Evolutionary conservation across 768 basidiomycete species (phyloP).

Genomic region (Pholiota molesta): DNA sequence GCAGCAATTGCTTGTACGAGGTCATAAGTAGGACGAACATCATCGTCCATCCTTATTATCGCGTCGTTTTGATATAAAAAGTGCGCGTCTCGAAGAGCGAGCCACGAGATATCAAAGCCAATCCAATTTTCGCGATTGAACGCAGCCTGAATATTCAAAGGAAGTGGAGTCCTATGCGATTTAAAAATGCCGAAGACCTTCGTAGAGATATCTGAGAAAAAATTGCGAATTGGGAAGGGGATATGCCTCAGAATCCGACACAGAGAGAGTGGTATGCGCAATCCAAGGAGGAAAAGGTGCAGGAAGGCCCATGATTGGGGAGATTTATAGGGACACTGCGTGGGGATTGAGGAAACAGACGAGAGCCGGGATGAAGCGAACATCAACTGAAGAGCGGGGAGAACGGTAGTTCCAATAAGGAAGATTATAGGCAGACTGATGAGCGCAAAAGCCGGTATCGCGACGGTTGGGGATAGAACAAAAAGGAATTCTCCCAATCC

Average conservation of each 20-base stretch:
- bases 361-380: not conserved
- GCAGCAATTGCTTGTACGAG: not conserved
- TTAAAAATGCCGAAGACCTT: not conserved
- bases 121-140: not conserved
- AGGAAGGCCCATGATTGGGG: conserved; percentile 8
- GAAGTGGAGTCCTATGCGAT: not conserved
- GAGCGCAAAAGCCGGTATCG: not conserved
- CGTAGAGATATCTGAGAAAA: not conserved
- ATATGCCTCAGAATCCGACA: not conserved
- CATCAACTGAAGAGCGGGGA: not conserved
- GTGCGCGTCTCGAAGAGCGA: not conserved
- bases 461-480: not conserved
- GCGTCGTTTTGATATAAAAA: not conserved
- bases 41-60: not conserved
- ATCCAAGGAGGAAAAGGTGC: not conserved
- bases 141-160: not conserved
- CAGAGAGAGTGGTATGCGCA: not conserved
- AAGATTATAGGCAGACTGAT: conserved; percentile 4
- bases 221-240: not conserved
- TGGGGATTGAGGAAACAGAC: not conserved
- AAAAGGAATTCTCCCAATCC: conserved; percentile 6
- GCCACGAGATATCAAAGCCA: not conserved
- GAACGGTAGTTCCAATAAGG: conserved; percentile 3
- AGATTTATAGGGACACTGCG: conserved; percentile 4
- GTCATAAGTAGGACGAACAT: not conserved